Evolutionary conservation across 2,329 filamentous ascomycete genomes (phyloP).

Genomic region (Colletotrichum gigasporum): DNA sequence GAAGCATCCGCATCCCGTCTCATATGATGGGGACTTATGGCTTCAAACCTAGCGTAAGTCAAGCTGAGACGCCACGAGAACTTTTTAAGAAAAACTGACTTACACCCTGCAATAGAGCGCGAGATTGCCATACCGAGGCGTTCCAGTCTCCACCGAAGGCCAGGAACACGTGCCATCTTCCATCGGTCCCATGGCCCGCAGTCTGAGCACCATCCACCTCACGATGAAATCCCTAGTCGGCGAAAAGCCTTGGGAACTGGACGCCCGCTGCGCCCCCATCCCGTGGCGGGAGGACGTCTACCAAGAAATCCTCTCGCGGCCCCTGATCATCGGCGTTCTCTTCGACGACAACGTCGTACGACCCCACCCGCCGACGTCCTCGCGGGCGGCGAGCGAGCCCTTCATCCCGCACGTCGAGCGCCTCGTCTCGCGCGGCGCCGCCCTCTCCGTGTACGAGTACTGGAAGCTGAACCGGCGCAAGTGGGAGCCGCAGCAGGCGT

Average conservation of each 20-base stretch:
- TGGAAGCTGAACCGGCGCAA: conserved; percentile 74
- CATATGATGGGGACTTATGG: conserved; percentile 45
- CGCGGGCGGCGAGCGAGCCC: conserved; percentile 65
- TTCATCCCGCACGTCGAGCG: conserved; percentile 66
- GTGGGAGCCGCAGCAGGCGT: conserved; percentile 44
- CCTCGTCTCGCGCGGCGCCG: conserved; percentile 59
- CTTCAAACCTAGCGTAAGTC: conserved; percentile 38
- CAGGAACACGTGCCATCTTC: conserved; percentile 72
- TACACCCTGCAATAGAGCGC: conserved; percentile 53
- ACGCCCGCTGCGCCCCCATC: conserved; percentile 62
- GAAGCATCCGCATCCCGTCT: conserved; percentile 49
- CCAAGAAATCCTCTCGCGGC: conserved; percentile 47
- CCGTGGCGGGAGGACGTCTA: conserved; percentile 61
- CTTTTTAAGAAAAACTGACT: neutral
- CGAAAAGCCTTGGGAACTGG: conserved; percentile 60
- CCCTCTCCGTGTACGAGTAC: conserved; percentile 71
- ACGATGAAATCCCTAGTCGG: conserved; percentile 58
- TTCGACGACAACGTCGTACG: conserved; percentile 63
- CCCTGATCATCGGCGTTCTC: conserved; percentile 60
- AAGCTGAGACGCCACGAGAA: no score
- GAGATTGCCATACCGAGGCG: conserved; percentile 66
- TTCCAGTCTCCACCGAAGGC: conserved; percentile 69
- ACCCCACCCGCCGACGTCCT: conserved; percentile 65
- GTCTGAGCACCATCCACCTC: conserved; percentile 51
- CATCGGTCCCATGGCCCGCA: conserved; percentile 66